Conservation (phyloP, 2,329 filamentous ascomycete species). For the Ophiostoma ulmi region DNA sequence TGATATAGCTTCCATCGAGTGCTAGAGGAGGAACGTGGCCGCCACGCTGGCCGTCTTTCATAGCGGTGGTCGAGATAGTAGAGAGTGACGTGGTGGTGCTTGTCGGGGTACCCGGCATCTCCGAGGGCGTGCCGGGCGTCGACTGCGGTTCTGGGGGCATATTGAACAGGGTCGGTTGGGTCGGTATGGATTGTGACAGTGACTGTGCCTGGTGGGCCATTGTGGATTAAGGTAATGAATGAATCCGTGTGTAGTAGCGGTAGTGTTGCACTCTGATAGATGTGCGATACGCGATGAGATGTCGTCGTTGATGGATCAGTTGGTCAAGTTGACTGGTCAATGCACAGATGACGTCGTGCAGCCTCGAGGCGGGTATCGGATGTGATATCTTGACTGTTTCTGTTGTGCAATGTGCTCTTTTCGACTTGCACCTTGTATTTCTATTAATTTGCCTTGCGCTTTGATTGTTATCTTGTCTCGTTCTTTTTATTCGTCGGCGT, state of each 20-base stretch:
- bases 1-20: conserved; percentile 28
- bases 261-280: neutral
- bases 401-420: neutral
- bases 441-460: neutral
- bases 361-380: neutral
- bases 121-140: conserved; percentile 78
- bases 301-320: neutral
- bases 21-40: conserved; percentile 38
- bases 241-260: neutral
- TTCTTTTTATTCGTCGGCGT: neutral
- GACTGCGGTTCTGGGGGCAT: conserved; percentile 42
- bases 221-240: neutral
- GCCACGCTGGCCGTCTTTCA: conserved; percentile 92
- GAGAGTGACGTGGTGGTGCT: conserved; percentile 89
- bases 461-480: neutral
- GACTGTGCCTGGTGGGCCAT: neutral
- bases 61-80: conserved; percentile 84
- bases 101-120: conserved; percentile 91
- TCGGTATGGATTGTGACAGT: neutral
- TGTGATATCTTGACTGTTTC: neutral
- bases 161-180: conserved; percentile 3
- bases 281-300: neutral
- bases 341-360: conserved; percentile 6
- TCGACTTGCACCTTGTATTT: neutral
- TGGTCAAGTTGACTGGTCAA: neutral